phyloP scores from a whole-genome alignment of 176 grass and related monocot genomes.

The Avena sativa region DNA sequence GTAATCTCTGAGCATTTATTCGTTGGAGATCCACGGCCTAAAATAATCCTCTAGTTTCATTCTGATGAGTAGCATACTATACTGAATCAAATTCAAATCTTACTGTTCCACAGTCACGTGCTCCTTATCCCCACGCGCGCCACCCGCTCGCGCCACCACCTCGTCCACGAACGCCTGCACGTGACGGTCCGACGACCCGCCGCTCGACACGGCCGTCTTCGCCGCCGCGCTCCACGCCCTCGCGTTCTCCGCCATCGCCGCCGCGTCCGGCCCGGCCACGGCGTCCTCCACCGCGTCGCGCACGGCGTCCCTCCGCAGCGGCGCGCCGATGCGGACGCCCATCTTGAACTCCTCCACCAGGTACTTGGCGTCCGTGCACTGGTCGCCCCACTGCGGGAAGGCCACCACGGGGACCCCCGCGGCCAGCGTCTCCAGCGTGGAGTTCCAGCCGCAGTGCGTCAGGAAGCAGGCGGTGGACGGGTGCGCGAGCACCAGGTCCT shows the following conservation, averaged over 20 bases:
- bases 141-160: slow-evolving; percentile 38
- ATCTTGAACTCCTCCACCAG: slow-evolving; percentile 62
- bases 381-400: slow-evolving; percentile 80
- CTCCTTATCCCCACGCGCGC: neutral
- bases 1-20: neutral
- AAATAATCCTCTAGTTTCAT: neutral
- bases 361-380: slow-evolving; percentile 73
- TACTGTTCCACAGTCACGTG: neutral
- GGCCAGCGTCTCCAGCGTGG: slow-evolving; percentile 70
- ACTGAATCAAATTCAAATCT: neutral
- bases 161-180: slow-evolving; percentile 72
- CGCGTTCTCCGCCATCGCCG: slow-evolving; percentile 44
- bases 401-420: slow-evolving; percentile 73
- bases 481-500: slow-evolving; percentile 74
- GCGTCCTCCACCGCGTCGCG: slow-evolving; percentile 50
- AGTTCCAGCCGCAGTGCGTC: slow-evolving; percentile 96
- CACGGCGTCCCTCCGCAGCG: slow-evolving; percentile 52
- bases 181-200: slow-evolving; percentile 66
- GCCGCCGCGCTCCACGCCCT: slow-evolving; percentile 55
- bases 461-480: slow-evolving; percentile 67
- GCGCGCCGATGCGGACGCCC: slow-evolving; percentile 60
- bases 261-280: slow-evolving; percentile 42
- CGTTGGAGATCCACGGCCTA: no score
- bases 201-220: slow-evolving; percentile 45
- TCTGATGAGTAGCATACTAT: neutral